Evolutionary conservation across 2,329 filamentous ascomycete species (phyloP).

Genomic region (Xylariaceae sp.): DNA sequence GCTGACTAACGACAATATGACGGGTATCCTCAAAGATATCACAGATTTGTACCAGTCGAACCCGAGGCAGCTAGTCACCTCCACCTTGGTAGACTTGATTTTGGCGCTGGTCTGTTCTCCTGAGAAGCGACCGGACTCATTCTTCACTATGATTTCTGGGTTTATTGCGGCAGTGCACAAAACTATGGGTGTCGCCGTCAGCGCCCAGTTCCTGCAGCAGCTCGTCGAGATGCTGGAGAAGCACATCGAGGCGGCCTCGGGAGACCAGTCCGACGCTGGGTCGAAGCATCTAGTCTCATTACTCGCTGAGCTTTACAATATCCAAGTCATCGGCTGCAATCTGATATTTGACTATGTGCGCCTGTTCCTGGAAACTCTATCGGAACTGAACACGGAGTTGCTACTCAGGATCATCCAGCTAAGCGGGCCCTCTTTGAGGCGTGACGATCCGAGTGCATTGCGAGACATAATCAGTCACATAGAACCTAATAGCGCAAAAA

Average conservation of each 20-base stretch:
- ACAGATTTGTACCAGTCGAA: conserved; percentile 80
- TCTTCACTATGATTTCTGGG: conserved; percentile 83
- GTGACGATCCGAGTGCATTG: conserved; percentile 81
- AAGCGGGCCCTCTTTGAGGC: conserved; percentile 75
- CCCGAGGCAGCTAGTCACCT: conserved; percentile 83
- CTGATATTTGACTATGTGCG: conserved; percentile 90
- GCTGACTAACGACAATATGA: conserved; percentile 83
- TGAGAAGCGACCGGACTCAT: conserved; percentile 76
- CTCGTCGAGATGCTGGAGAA: conserved; percentile 71
- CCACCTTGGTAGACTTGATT: conserved; percentile 71
- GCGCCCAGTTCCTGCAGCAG: conserved; percentile 76
- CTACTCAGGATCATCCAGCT: conserved; percentile 78
- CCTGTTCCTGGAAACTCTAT: conserved; percentile 67
- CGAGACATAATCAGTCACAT: conserved; percentile 84
- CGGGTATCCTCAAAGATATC: conserved; percentile 77
- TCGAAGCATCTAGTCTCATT: conserved; percentile 66
- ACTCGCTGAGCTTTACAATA: conserved; percentile 83
- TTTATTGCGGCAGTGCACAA: conserved; percentile 88
- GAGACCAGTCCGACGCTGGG: conserved; percentile 33
- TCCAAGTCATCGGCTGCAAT: conserved; percentile 77
- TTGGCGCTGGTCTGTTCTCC: conserved; percentile 76
- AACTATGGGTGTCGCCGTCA: conserved; percentile 81
- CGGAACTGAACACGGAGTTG: conserved; percentile 83
- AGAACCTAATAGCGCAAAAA: conserved; percentile 65
- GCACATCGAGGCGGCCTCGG: conserved; percentile 49